These are phyloP conservation scores for Ceratocystis smalleyi DNA, from an alignment of 2,329 filamentous ascomycete species.

Conservation along the genomic window DNA sequence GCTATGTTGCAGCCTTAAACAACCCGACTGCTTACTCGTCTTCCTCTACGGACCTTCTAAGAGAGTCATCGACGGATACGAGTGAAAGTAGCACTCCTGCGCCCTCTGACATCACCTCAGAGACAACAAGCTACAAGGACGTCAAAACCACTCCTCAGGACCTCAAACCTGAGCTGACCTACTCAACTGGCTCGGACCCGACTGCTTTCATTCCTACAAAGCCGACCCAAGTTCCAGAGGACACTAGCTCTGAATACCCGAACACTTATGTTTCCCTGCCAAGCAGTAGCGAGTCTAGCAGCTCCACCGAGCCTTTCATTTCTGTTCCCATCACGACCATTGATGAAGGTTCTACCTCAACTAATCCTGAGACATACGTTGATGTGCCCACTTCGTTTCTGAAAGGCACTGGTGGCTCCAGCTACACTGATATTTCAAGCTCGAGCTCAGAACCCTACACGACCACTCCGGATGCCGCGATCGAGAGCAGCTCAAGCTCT, in stretches of 20 bases:
- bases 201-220: conserved; percentile 19
- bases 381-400: neutral
- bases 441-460: neutral
- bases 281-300: too few species aligned
- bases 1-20: neutral
- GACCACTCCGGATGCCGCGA: neutral
- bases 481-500: neutral
- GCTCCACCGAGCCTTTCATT: neutral
- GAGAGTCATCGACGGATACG: neutral
- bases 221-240: neutral
- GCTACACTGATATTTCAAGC: neutral
- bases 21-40: neutral
- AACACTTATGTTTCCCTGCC: neutral
- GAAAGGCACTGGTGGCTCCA: neutral
- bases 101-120: neutral
- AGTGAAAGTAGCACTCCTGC: neutral
- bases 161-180: neutral
- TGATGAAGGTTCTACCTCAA: neutral
- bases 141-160: neutral
- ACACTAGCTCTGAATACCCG: neutral
- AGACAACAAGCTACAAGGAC: neutral
- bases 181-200: conserved; percentile 20
- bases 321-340: neutral
- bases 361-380: neutral
- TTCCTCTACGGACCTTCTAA: neutral